Base-by-base conservation (phyloP, 2,329 filamentous ascomycete genomes). In the Aureobasidium sp. region DNA sequence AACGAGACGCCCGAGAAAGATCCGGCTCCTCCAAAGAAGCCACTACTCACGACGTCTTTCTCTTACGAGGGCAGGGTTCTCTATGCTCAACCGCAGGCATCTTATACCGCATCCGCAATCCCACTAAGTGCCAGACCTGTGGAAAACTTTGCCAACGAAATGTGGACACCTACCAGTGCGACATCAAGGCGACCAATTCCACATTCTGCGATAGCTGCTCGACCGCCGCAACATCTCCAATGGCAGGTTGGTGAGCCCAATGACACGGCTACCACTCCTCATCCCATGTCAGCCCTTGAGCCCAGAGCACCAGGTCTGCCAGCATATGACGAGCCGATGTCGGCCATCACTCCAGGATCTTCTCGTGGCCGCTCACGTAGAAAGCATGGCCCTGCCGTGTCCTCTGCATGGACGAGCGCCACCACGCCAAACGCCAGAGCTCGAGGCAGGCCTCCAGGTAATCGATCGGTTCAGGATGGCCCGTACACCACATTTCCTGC, bases 321-420 rank as follows among this genome's bases (percentile, higher is more conserved):
- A 5, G 78, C 78, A 55, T 78, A 79, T 61, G 77, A 80, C 51
- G 87, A 90, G 65, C 88, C 89, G 11, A 85, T 82, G 53, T 91
- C 90, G 0, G 89, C 89, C 3, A 79, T 89, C n/a, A 89, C 87
- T 4, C 85, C 87, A 0, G 84, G 82, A 58, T 72, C 72, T 51
- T 70, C 74, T 14, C 73, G 74, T 39, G 86, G 80, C 65, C 73
- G 74, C 34, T 86, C 80, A 65, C 74, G 82, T 61, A 80, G 87
- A 61, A 84, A 90, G 4, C 89, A 95, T 71, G 91, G 91, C 0
- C 89, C 91, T 0, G 91, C 90, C 7, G 90, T 96, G 0, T 96
- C 91, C 0, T 96, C 91, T 11, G 92, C 92, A 0, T 97, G 92
- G 92, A 85, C 88, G 61, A 85, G 85, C 65, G 83, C 83, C 17